Evolutionary conservation across 2,329 filamentous ascomycete species (phyloP), one percentile per base, ranked within the genome.

Genomic region (Sporothrix luriei): DNA sequence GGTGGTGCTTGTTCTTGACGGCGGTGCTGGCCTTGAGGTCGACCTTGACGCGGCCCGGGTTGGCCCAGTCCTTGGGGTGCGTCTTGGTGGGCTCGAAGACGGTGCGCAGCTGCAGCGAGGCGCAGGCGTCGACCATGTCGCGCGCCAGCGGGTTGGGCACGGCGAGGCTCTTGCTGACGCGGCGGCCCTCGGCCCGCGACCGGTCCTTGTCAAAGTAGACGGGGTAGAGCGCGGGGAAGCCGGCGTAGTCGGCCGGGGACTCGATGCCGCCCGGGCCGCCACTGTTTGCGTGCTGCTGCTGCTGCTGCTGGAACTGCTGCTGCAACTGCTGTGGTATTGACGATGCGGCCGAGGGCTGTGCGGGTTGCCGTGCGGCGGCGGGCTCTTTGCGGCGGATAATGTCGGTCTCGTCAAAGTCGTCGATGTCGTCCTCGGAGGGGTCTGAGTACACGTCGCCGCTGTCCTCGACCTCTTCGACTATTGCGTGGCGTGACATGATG

Each of bases 31-130:
- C 75, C 68, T 61, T 73, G 74, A 97, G 82, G 76, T 90, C 82
- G 65, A 98, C 88, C 75, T 92, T 89, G 73, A 98, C 92, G 71
- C 95, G 86, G 3, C 95, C 95, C 14, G 95, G 95, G 82, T 99
- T 99, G 69, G 91, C 90, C 95, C 95, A 99, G 83, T 99, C 95
- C 81, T 95, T 94, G 7, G 95, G 95, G 80, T 99, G 95, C 71
- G 89, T 86, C 83, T 97, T 97, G 77, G 91, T 91, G 0, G 94
- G 92, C 82, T 99, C 95, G 78, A 97, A 91, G 9, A 95, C 88
- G 55, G 90, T 89, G 72, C 87, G 85, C 48, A 93, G 82, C 40
- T 90, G 87, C 71, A 97, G 85, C 59, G 84, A 81, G 54, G 89
- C 88, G 79, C 91, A 91, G n/a, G 94, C 94, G 77, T 92, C 90